Evolutionary conservation across 192 early-diverging fungal species (phyloP), one percentile per base, ranked within the genome.

Genomic region (Coemansia sp.): DNA sequence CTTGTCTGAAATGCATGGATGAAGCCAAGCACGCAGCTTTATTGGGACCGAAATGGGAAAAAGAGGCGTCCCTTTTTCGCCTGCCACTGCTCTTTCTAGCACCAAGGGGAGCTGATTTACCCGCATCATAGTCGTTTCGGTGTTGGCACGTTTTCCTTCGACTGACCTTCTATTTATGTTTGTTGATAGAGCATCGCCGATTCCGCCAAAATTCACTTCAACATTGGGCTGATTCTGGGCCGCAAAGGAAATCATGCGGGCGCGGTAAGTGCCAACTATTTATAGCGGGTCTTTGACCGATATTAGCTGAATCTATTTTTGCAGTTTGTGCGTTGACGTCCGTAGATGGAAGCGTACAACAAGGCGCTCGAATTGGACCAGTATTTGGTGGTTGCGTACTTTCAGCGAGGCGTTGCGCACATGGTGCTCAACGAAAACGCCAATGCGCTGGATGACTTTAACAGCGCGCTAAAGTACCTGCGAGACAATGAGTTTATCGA

Each of bases 171-270:
- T 31, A 23, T 50, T 17, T 50, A 0, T 31, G 31, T 15, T 9
- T 47, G 24, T 23, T 17, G 61, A 60, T 72, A 79, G 72, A 55
- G 54, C 37, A 80, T 98, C 60, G 94, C 95, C 37, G 92, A 96
- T 69, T 89, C 87, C 15, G 87, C 94, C 38, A 95, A 94, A 77
- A 95, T 97, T 52, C 93, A 95, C 74, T 98, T 97, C 78, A 98
- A 97, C 75, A 92, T 97, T 70, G 94, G 90, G 6, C 86, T 94
- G 61, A 84, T 90, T 42, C 86, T 86, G 53, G 83, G 92, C 3
- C 89, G 87, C 23, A 60, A 91, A 40, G 86, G 85, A 15, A 84
- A 93, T 59, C 82, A 88, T 70, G 81, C 89, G 20, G 84, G 82
- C 63, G 96, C 95, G 69, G 92, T 98, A 85, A 83, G 90, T 86